Base-by-base conservation (phyloP, 2,329 filamentous ascomycete species). In the Cadophora sp. region DNA sequence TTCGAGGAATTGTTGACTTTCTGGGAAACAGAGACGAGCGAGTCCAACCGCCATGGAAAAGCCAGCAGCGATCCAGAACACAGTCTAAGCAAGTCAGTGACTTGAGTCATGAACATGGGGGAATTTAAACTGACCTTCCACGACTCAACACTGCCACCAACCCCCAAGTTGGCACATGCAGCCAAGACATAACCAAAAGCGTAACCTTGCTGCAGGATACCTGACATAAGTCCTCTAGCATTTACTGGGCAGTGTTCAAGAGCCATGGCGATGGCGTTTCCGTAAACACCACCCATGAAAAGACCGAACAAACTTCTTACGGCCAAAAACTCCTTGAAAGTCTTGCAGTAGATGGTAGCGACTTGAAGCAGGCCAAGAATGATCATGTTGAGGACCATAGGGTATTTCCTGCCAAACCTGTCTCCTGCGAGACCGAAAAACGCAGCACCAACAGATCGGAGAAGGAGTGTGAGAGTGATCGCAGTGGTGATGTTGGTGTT, bases 351-450 rank as follows among this genome's bases (percentile, higher is more conserved):
- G 16, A 72, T 72, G 7, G 74, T 74, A 7, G 68, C 72, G 74
- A 94, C 83, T 78, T 94, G 90, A 12, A 94, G 82, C 4, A 89
- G 77, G 92, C 85, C 0, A 88, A 91, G 78, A 51, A 93, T 80
- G 68, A 94, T 82, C 88, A 94, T 92, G 82, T 95, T 95, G 74
- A 88, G 74, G 9, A 94, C 89, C 90, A 94, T 92, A 55, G 92
- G 92, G 89, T 91, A 93, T 80, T 94, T 94, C 66, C 92, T 87
- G 4, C 92, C 92, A 77, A 87, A 95, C 69, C 88, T 88, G 79
- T 96, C 92, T 73, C 91, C 91, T 1, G 90, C 88, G 22, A 94
- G 82, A 66, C 92, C 92, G 69, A 96, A 95, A 76, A 87, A 76
- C 19, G 90, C 90, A 14, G 92, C 92, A 14, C 92, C 92, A 34